Base-by-base conservation (phyloP, 2,329 filamentous ascomycete genomes). In the Coniochaeta ligniaria region DNA sequence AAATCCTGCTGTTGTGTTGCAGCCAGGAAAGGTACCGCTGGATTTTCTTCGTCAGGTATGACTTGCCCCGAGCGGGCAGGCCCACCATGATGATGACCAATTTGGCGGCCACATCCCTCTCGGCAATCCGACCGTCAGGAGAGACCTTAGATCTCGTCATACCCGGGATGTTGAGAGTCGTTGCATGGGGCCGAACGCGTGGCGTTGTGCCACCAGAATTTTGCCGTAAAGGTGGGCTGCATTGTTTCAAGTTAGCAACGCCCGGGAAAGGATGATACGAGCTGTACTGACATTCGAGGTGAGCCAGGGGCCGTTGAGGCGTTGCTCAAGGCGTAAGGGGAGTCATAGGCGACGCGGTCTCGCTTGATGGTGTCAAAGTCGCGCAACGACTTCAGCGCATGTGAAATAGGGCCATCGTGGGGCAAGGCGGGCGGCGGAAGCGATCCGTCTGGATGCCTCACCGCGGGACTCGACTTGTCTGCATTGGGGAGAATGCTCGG, bases 81-180 rank as follows among this genome's bases (percentile, higher is more conserved):
- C 95, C 95, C 63, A 99, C 95, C 95, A 99, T 99, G 73, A 99
- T 87, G 69, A 99, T 96, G 71, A 98, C 92, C 63, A 99, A 81
- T 80, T 99, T 99, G 45, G 95, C 90, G 57, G 93, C 95, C 57
- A 99, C 90, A 82, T 99, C 95, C 70, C 94, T 85, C 71, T 94
- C 88, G 60, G 95, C 89, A 67, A 99, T 99, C 69, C 91, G 87
- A 66, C 95, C 95, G 74, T 99, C 95, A 9, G 95, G 95, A 1
- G 95, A 99, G 57, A 96, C 92, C 71, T 92, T 92, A 62, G 94
- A 98, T 70, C 92, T 90, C 62, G 95, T 99, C 80, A 99, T 87
- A 66, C 95, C 95, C 61, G 95, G 95, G 62, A 99, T 97, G 73
- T 96, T 96, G 69, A 98, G 87, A 16, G 95, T 97, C 17, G 95